Conservation (phyloP, 2,329 filamentous ascomycete species). For the Arthrobotrys musiformis region DNA sequence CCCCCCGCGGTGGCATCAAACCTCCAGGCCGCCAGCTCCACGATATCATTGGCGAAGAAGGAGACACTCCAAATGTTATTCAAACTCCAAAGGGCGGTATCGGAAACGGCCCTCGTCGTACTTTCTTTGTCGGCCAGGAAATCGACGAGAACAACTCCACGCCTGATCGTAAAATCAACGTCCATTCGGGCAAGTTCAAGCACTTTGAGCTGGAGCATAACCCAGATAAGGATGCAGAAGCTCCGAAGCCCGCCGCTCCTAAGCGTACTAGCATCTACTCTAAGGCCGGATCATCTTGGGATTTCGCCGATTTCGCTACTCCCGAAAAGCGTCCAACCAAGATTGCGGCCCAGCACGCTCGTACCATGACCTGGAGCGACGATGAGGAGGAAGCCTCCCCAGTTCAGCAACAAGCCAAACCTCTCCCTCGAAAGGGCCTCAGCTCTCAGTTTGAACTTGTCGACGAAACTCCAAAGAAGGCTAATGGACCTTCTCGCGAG, state of each 20-base stretch:
- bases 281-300: conserved; percentile 81
- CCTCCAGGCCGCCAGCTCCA: conserved; percentile 73
- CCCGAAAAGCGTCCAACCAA: conserved; percentile 78
- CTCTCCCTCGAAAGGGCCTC: conserved; percentile 77
- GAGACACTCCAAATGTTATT: conserved; percentile 57
- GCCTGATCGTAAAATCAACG: conserved; percentile 66
- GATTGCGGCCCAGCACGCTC: conserved; percentile 74
- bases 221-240: conserved; percentile 66
- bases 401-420: conserved; percentile 64
- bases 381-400: conserved; percentile 73
- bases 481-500: conserved; percentile 49
- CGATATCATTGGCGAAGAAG: conserved; percentile 74
- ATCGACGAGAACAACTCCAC: conserved; percentile 58
- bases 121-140: conserved; percentile 66
- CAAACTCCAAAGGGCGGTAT: conserved; percentile 57
- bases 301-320: conserved; percentile 86
- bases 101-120: conserved; percentile 65
- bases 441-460: conserved; percentile 84
- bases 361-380: conserved; percentile 80
- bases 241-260: conserved; percentile 56
- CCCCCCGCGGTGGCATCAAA: conserved; percentile 69
- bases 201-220: conserved; percentile 86
- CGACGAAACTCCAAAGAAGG: conserved; percentile 72
- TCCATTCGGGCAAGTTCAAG: conserved; percentile 80
- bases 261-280: conserved; percentile 64